These are phyloP conservation scores for Leptomonas pyrrhocoris DNA, from an alignment of 208 protist species.

Conservation along the genomic window DNA sequence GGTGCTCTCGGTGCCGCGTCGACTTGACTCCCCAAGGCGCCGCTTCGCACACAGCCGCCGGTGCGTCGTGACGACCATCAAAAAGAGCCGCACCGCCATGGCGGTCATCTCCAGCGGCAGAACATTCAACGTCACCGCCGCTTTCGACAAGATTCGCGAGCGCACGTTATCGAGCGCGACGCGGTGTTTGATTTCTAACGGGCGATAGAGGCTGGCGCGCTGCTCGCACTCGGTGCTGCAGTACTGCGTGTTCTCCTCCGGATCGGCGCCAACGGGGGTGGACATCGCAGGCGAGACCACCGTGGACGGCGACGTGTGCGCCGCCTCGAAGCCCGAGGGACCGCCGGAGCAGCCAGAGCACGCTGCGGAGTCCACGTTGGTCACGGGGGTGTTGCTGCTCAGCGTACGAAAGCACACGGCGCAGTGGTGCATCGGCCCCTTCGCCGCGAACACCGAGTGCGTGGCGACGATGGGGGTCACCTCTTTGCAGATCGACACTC, in stretches of 20 bases:
- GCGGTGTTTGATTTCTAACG: slow-evolving; percentile 47
- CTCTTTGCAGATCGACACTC: slow-evolving; percentile 43
- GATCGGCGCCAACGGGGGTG: slow-evolving; percentile 6
- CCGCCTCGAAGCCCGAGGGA: neutral
- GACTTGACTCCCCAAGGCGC: slow-evolving; percentile 29
- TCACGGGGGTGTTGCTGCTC: slow-evolving; percentile 7
- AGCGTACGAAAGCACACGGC: slow-evolving; percentile 50
- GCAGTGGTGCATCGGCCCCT: slow-evolving; percentile 39
- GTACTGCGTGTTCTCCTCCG: slow-evolving; percentile 22
- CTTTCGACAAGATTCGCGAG: slow-evolving; percentile 47
- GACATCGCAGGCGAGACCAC: slow-evolving; percentile 15
- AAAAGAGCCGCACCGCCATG: slow-evolving; percentile 75
- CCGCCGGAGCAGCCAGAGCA: neutral
- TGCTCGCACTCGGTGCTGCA: slow-evolving; percentile 39
- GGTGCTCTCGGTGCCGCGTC: neutral
- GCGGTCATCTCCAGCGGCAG: slow-evolving; percentile 62
- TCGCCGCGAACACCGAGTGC: slow-evolving; percentile 44
- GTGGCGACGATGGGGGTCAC: slow-evolving; percentile 47
- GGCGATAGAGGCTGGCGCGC: slow-evolving; percentile 40
- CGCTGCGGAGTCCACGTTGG: neutral
- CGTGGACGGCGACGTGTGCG: slow-evolving; percentile 1
- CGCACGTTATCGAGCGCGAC: slow-evolving; percentile 40
- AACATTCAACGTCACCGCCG: slow-evolving; percentile 35
- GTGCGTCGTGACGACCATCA: slow-evolving; percentile 70
- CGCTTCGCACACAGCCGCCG: slow-evolving; percentile 44